Base-by-base conservation (phyloP, 202 grass and related monocot species). In the Cymbopogon flexuosus region DNA sequence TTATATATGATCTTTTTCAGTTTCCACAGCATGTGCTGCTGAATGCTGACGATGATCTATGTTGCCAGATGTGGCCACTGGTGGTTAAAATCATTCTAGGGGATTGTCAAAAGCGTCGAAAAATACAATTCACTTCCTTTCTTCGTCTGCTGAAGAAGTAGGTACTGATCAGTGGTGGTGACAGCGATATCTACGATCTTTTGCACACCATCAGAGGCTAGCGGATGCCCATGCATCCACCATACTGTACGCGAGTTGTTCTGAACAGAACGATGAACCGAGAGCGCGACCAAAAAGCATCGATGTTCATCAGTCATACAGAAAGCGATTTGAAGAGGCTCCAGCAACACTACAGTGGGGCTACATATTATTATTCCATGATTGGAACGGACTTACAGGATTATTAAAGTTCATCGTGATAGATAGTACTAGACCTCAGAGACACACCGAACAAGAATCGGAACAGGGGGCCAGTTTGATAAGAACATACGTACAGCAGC, bases 111-210 rank as follows among this genome's bases (percentile, higher is more conserved):
- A 56, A 65, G 59, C 13, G 35, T 61, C 1, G 16, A 34, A 42
- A 47, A 23, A 52, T 31, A 81, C 30, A 52, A 75, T 40, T 62
- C 10, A 3, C 60, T 3, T 19, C 7, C 75, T 10, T 30, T 37
- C 18, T 61, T 35, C 34, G 23, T n/a, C 49, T 29, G 18, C 39
- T 5, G 11, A 47, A 39, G 37, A 34, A 24, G 49, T 37, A 47
- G 11, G 42, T 5, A 0, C 42, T 45, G 42, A 45, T 14, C 42
- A 46, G 3, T 47, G 13, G 0, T 15, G 46, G 19, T 2, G 61
- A 66, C 70, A 30, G 59, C 59, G 43, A 82, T 19, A 54, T 56
- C 56, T 33, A 34, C 45, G 35, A 83, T 75, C 22, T 58, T 76
- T 59, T 21, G 45, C 10, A 15, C 22, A 42, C 18, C 23, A 67